Evolutionary conservation across 495 filamentous ascomycete species (phyloP).

Genomic region (Xylaria venustula): DNA sequence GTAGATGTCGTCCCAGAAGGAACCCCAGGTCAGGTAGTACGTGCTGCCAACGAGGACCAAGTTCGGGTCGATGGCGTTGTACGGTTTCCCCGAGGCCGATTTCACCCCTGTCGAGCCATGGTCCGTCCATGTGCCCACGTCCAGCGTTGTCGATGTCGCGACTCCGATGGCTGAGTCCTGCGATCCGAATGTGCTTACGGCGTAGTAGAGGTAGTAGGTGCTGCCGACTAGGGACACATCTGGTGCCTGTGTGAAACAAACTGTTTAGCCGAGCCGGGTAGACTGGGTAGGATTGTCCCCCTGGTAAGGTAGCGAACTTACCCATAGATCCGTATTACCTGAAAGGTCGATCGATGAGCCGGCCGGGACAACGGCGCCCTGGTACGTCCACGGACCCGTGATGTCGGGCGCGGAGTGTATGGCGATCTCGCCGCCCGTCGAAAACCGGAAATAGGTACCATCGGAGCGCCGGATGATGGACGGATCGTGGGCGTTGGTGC

Average conservation of each 20-base stretch:
- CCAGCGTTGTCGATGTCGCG: conserved; percentile 62
- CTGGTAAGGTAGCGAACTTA: conserved; percentile 30
- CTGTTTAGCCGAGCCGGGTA: neutral
- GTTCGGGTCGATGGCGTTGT: conserved; percentile 73
- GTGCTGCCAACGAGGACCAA: conserved; percentile 46
- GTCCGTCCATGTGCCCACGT: conserved; percentile 60
- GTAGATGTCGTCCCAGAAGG: conserved; percentile 68
- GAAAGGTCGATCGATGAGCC: conserved; percentile 55
- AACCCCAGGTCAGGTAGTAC: conserved; percentile 63
- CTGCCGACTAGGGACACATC: conserved; percentile 57
- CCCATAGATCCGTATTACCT: conserved; percentile 61
- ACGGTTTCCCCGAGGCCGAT: conserved; percentile 45
- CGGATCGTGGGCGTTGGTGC: conserved; percentile 64
- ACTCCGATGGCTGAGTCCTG: conserved; percentile 65
- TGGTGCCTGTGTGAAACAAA: conserved; percentile 52
- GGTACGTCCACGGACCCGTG: conserved; percentile 63
- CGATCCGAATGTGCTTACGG: conserved; percentile 62
- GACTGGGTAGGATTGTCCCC: too few species aligned
- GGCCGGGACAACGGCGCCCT: conserved; percentile 55
- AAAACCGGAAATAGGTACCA: conserved; percentile 72
- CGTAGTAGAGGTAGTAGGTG: conserved; percentile 72
- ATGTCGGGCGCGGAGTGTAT: conserved; percentile 58
- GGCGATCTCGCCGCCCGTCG: conserved; percentile 60
- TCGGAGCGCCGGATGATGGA: conserved; percentile 62
- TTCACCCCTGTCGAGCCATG: conserved; percentile 50